phyloP scores from a whole-genome alignment of 1,139 yeast genomes.

The Tardiomyces blankii region DNA sequence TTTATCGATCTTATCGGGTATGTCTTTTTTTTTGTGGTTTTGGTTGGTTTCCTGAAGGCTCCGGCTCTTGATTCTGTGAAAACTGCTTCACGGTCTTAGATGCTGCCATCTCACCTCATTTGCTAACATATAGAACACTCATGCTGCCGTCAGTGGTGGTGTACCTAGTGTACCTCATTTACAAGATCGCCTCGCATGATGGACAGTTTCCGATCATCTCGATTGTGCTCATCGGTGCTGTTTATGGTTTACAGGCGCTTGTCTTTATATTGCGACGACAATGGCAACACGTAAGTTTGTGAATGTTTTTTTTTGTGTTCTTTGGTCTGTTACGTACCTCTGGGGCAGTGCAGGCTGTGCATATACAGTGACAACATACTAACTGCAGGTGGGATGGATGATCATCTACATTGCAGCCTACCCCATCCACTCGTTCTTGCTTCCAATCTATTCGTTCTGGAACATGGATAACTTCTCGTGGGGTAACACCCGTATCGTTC shows the following conservation, averaged over 20 bases:
- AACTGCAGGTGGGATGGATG: conserved; percentile 25
- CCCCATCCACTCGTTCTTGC: conserved; percentile 26
- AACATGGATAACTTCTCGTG: conserved; percentile 29
- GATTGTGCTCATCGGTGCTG: conserved; percentile 23
- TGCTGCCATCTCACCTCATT: not conserved
- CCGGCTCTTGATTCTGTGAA: no score
- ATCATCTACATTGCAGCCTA: conserved; percentile 26
- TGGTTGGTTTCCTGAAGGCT: no score
- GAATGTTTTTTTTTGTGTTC: no score
- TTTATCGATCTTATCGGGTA: conserved; percentile 21
- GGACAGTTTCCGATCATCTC: conserved; percentile 27
- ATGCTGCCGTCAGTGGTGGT: conserved; percentile 27
- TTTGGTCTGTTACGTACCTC: no score
- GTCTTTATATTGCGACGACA: conserved; percentile 25
- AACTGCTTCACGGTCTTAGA: not conserved
- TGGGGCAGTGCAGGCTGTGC: not conserved
- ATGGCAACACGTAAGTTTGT: conserved; percentile 23
- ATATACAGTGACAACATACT: not conserved
- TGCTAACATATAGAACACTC: conserved; percentile 18
- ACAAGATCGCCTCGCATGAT: conserved; percentile 21
- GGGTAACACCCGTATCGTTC: conserved; percentile 34
- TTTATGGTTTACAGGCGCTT: conserved; percentile 27
- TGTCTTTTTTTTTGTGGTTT: no score
- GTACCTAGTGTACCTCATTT: conserved; percentile 25
- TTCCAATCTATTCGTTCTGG: conserved; percentile 30